A percentile compares a stretch with the other conserved stretches of the same genome.
Evolutionary conservation across 2,329 filamentous ascomycete species (phyloP).

Genomic region (Didymella sp.): DNA sequence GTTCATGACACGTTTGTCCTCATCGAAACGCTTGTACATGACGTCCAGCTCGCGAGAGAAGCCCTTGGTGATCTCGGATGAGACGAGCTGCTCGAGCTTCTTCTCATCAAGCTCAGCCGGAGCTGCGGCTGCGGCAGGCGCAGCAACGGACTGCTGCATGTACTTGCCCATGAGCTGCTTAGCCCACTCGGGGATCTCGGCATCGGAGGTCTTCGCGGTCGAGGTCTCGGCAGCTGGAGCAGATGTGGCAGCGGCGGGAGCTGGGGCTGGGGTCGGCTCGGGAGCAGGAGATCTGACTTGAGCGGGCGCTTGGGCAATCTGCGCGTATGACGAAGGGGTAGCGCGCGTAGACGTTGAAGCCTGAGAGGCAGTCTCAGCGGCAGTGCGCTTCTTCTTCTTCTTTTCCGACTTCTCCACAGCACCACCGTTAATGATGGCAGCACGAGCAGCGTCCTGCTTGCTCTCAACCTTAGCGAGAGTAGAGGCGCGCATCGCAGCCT

Average conservation of each 20-base stretch:
- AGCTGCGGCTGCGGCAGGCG: conserved; percentile 19
- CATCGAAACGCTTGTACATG: conserved; percentile 68
- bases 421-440: conserved; percentile 51
- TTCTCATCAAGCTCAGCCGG: conserved; percentile 57
- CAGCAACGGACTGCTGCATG: conserved; percentile 29
- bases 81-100: conserved; percentile 59
- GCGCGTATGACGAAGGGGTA: conserved; percentile 51
- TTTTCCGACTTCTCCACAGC: conserved; percentile 52
- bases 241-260: conserved; percentile 4
- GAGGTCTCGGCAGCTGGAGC: conserved; percentile 20
- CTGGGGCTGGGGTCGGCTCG: conserved; percentile 19
- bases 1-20: conserved; percentile 72
- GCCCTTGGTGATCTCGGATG: conserved; percentile 56
- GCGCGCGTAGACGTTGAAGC: conserved; percentile 34
- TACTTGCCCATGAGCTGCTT: conserved; percentile 44
- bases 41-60: conserved; percentile 59
- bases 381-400: conserved; percentile 73
- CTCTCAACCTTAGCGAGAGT: conserved; percentile 53
- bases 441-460: conserved; percentile 51
- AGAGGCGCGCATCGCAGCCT: conserved; percentile 50
- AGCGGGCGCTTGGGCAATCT: conserved; percentile 47
- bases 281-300: conserved; percentile 42
- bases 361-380: conserved; percentile 58
- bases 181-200: conserved; percentile 48
- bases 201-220: conserved; percentile 26